Percentiles rank a stretch among this genome's conserved stretches.
These are phyloP conservation scores for Leishmania gerbilli DNA, from an alignment of 208 protist species.

Conservation along the genomic window DNA sequence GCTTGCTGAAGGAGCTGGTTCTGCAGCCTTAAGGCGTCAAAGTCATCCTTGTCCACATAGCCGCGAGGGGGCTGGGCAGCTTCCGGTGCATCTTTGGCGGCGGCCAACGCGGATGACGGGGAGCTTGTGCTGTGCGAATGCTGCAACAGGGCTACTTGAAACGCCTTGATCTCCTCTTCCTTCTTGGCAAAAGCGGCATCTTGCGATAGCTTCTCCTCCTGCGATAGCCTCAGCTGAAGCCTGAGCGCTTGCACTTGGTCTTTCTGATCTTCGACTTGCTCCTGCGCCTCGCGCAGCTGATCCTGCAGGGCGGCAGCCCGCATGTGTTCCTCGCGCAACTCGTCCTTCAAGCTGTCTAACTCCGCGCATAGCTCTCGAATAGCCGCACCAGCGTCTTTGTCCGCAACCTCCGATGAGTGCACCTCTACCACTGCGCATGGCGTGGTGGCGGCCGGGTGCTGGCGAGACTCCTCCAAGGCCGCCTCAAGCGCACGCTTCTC, in stretches of 20 bases:
- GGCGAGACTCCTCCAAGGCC: slow-evolving; percentile 12
- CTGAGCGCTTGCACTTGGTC: slow-evolving; percentile 39
- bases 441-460: not conserved
- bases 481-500: slow-evolving; percentile 16
- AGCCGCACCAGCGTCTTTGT: slow-evolving; percentile 4
- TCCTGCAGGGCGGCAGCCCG: slow-evolving; percentile 22
- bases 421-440: not conserved
- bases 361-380: slow-evolving; percentile 19
- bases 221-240: slow-evolving; percentile 33
- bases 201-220: slow-evolving; percentile 38
- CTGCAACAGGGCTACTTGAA: slow-evolving; percentile 34
- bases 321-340: slow-evolving; percentile 28
- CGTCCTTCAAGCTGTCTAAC: slow-evolving; percentile 16
- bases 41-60: slow-evolving; percentile 63
- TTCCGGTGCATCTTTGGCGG: not conserved
- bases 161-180: slow-evolving; percentile 40
- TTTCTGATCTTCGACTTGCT: slow-evolving; percentile 33
- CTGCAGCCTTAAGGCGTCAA: slow-evolving; percentile 56
- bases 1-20: slow-evolving; percentile 61
- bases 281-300: slow-evolving; percentile 29
- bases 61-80: slow-evolving; percentile 16
- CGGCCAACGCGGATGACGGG: not conserved
- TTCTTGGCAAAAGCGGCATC: slow-evolving; percentile 33
- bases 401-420: not conserved
- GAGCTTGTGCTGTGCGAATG: not conserved